A percentile compares a stretch with the other conserved stretches of the same genome.
Evolutionary conservation across 768 basidiomycete species (phyloP).

Genomic region (Boletus coccyginus): DNA sequence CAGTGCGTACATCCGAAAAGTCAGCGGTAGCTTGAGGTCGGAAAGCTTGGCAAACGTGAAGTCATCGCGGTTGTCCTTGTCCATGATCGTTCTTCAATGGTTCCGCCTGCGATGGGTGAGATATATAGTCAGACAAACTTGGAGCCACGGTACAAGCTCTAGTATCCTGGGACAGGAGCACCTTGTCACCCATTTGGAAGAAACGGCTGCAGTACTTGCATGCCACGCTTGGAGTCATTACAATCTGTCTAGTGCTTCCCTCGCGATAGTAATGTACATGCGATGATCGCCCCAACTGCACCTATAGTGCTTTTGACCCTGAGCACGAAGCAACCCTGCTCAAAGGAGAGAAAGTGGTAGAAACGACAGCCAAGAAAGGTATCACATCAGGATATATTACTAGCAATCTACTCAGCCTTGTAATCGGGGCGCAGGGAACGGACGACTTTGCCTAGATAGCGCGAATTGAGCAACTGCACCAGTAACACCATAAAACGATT

Average conservation of each 20-base stretch:
- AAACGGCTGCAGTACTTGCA: neutral
- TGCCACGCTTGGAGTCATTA: neutral
- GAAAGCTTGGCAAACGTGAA: slow-evolving; percentile 91
- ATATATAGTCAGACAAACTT: neutral
- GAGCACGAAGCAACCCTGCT: slow-evolving; percentile 12
- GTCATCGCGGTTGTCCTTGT: slow-evolving; percentile 74
- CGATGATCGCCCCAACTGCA: slow-evolving; percentile 16
- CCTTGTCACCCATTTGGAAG: slow-evolving; percentile 1
- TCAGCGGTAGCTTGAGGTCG: slow-evolving; percentile 84
- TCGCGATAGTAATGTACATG: slow-evolving; percentile 17
- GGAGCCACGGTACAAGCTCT: neutral
- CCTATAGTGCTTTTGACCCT: slow-evolving; percentile 25
- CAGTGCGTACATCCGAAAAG: slow-evolving; percentile 70
- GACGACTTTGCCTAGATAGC: slow-evolving; percentile 72
- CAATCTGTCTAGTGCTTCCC: neutral
- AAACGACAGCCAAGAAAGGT: slow-evolving; percentile 7
- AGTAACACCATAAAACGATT: neutral
- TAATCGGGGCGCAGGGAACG: slow-evolving; percentile 85
- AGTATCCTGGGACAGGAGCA: neutral
- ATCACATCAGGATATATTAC: slow-evolving; percentile 1
- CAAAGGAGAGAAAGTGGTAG: slow-evolving; percentile 2
- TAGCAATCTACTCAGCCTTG: slow-evolving; percentile 53
- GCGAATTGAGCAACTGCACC: slow-evolving; percentile 5
- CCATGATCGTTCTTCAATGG: slow-evolving; percentile 35
- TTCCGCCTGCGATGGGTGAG: neutral